These are phyloP conservation scores for Gossypium lobatum DNA, from an alignment of 441 rosid species.

Conservation along the genomic window DNA sequence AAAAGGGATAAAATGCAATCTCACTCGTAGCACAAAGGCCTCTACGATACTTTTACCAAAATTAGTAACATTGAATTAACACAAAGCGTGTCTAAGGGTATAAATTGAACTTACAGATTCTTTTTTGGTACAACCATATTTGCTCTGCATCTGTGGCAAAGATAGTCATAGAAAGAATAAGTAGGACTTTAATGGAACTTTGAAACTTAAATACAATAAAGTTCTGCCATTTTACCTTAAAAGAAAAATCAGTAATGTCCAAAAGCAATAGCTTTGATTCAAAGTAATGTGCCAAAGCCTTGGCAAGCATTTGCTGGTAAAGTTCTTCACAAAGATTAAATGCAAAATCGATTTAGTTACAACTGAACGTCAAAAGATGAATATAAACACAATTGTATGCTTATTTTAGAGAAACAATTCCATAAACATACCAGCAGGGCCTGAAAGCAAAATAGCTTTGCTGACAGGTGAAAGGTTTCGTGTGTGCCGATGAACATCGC, in stretches of 20 bases:
- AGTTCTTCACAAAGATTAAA: slow-evolving; percentile 45
- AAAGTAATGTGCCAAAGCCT: slow-evolving; percentile 73
- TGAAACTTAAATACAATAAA: slow-evolving; percentile 9
- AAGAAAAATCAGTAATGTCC: slow-evolving; percentile 74
- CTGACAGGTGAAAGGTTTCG: slow-evolving; percentile 93
- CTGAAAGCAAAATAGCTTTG: slow-evolving; percentile 77
- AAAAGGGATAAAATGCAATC: too few species aligned
- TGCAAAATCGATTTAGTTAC: slow-evolving; percentile 4
- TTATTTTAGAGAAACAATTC: slow-evolving; percentile 4
- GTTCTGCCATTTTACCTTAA: slow-evolving; percentile 42
- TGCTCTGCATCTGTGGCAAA: slow-evolving; percentile 67
- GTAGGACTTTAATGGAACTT: not conserved
- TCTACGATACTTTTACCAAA: not conserved
- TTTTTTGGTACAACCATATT: slow-evolving; percentile 65
- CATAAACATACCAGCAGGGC: slow-evolving; percentile 63
- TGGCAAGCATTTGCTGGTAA: slow-evolving; percentile 93
- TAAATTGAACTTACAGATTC: slow-evolving; percentile 44
- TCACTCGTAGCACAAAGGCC: too few species aligned
- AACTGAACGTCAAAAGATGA: not conserved
- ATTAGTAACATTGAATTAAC: not conserved
- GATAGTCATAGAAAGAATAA: slow-evolving; percentile 18
- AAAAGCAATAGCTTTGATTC: slow-evolving; percentile 76
- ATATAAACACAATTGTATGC: not conserved
- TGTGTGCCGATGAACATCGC: slow-evolving; percentile 75
- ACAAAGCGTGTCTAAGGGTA: not conserved